These are phyloP conservation scores for Allodekkera sacchari DNA, from an alignment of 805 yeast species.

Conservation along the genomic window DNA sequence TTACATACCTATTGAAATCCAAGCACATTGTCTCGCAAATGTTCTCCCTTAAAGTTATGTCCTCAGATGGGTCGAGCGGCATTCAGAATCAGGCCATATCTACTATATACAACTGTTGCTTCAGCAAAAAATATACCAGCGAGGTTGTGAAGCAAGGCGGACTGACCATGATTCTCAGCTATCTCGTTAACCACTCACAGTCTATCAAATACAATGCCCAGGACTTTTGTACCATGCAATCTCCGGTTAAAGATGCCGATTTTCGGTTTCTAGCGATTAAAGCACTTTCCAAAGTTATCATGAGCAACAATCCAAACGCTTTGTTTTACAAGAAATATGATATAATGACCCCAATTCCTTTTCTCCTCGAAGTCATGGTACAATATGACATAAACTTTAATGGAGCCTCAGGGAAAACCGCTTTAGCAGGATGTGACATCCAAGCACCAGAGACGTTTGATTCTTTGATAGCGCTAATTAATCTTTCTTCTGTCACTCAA, in stretches of 20 bases:
- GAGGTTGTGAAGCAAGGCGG: slow-evolving; percentile 41
- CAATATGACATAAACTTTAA: slow-evolving; percentile 24
- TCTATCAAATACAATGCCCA: slow-evolving; percentile 14
- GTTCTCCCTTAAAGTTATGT: slow-evolving; percentile 1
- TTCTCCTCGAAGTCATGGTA: slow-evolving; percentile 38
- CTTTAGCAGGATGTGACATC: slow-evolving; percentile 15
- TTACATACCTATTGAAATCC: slow-evolving; percentile 15
- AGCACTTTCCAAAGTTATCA: slow-evolving; percentile 35
- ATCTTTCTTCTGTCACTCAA: slow-evolving; percentile 33
- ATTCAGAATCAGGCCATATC: slow-evolving; percentile 23
- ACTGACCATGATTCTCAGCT: slow-evolving; percentile 30
- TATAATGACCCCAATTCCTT: slow-evolving; percentile 36
- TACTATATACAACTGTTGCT: slow-evolving; percentile 29
- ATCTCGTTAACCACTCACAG: slow-evolving; percentile 26
- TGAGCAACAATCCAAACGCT: slow-evolving; percentile 32
- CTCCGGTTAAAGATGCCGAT: slow-evolving; percentile 12
- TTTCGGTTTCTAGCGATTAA: slow-evolving; percentile 29
- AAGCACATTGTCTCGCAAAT: slow-evolving; percentile 8
- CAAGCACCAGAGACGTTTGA: slow-evolving; percentile 28
- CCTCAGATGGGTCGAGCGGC: slow-evolving; percentile 15
- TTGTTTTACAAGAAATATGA: slow-evolving; percentile 32
- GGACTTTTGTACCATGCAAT: slow-evolving; percentile 17
- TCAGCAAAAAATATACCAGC: slow-evolving; percentile 18
- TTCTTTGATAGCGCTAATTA: slow-evolving; percentile 40
- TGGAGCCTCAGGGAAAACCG: slow-evolving; percentile 13